Conservation (phyloP, 2,329 filamentous ascomycete species). For the Coleophoma cylindrospora region DNA sequence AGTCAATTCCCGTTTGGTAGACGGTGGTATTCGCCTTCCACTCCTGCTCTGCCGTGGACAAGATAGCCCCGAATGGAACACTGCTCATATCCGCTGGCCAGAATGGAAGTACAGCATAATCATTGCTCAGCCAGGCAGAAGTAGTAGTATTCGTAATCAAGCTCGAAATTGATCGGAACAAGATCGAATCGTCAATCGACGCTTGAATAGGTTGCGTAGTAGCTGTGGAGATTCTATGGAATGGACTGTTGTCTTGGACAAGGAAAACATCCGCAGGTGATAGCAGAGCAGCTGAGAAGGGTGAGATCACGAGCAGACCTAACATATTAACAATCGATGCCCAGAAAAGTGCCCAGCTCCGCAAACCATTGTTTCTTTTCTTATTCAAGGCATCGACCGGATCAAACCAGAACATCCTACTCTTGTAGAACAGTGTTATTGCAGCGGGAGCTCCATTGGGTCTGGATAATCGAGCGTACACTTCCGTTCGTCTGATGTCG, state of each 20-base stretch:
- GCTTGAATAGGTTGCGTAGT: constrained; percentile 1
- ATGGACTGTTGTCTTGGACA: not conserved
- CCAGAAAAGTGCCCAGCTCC: constrained; percentile 10
- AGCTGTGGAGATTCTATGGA: constrained; percentile 3
- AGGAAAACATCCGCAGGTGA: constrained; percentile 4
- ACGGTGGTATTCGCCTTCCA: constrained; percentile 10
- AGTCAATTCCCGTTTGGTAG: constrained; percentile 7
- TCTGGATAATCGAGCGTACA: constrained; percentile 9
- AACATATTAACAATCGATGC: constrained; percentile 9
- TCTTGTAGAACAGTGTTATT: constrained; percentile 7
- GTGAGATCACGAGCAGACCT: constrained; percentile 7
- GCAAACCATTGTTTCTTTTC: constrained; percentile 6
- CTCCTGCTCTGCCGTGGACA: constrained; percentile 1
- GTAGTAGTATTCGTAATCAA: constrained; percentile 9
- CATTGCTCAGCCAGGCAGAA: constrained; percentile 10
- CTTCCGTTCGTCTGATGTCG: constrained; percentile 9
- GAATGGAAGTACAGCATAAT: constrained; percentile 11
- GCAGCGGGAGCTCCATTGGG: constrained; percentile 2
- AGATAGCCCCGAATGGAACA: constrained; percentile 2
- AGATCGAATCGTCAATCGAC: constrained; percentile 6
- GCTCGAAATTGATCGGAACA: constrained; percentile 9
- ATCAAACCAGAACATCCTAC: constrained; percentile 7
- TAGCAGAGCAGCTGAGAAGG: constrained; percentile 11
- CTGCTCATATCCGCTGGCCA: constrained; percentile 5
- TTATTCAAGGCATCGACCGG: constrained; percentile 7